Base-by-base conservation (phyloP, 176 grass and related monocot genomes). In the Avena atlantica region DNA sequence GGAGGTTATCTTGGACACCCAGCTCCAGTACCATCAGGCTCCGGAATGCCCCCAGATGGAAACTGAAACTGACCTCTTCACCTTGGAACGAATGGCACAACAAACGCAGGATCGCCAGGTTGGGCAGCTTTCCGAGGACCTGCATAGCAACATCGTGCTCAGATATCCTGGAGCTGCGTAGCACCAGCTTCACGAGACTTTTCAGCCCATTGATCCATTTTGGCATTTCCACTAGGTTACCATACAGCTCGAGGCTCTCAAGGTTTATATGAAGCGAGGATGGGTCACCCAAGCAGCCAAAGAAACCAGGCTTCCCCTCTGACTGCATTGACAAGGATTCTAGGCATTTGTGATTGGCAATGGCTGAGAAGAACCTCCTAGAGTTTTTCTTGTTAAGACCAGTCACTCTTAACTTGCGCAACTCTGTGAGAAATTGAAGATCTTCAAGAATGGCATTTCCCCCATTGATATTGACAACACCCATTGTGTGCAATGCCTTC, bases 41-140 rank as follows among this genome's bases (percentile, higher is more conserved):
- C 2, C 6, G 84, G 15, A 86, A 70, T 13, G 12, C 5, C 15
- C 15, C 15, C 5, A 0, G 8, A 15, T 8, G 16, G 52, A 80
- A 86, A 20, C 21, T 71, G 15, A 80, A 8, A 37, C 53, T 5
- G 0, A 71, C 2, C 16, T 48, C 34, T 27, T 8, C 3, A 12
- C 11, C 64, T 0, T 37, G 0, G 29, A 82, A 74, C 0, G 70
- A 15, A 0, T 0, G 0, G 0, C 0, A 0, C 23, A 0, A 0
- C 44, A 87, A 53, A 1, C 23, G 53, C 2, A 87, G 20, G 19
- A 63, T 63, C 19, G 25, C 42, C 5, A 87, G 44, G 42, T 74
- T 81, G 19, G 67, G 78, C 14, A 87, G 70, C 2, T 12, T 10
- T 1, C 58, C 86, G 0, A 81, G 57, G 27, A 74, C 14, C 8